Conservation (phyloP, 495 filamentous ascomycete genomes). For the Letharia columbiana region DNA sequence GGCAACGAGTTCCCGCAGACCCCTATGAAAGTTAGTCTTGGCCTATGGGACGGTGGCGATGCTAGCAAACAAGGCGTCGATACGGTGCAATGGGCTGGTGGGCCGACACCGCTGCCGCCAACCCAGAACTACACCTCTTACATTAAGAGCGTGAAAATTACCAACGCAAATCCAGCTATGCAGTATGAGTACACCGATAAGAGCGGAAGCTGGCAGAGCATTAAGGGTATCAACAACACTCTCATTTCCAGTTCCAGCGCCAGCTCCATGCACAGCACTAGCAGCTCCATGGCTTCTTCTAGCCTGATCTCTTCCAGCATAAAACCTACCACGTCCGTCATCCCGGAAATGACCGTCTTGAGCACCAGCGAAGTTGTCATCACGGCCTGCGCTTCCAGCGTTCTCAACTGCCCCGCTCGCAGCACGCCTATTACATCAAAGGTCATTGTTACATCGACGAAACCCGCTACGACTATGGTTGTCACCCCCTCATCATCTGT, state of each 20-base stretch:
- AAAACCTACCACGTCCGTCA: conserved; percentile 1
- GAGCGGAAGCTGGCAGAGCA: conserved; percentile 33
- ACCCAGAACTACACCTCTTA: conserved; percentile 67
- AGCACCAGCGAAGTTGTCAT: neutral
- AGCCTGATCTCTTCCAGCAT: neutral
- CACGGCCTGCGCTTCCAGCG: conserved; percentile 1
- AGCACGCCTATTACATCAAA: conserved; percentile 4
- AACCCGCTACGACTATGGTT: conserved; percentile 1
- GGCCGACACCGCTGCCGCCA: conserved; percentile 29
- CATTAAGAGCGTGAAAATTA: conserved; percentile 42
- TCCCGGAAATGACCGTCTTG: neutral
- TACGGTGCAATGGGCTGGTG: conserved; percentile 25
- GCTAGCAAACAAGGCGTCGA: conserved; percentile 39
- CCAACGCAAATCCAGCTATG: conserved; percentile 32
- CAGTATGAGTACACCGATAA: conserved; percentile 36
- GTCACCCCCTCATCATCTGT: neutral
- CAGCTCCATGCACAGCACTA: neutral
- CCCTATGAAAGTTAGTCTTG: conserved; percentile 74
- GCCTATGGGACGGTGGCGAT: conserved; percentile 78
- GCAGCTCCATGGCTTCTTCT: neutral
- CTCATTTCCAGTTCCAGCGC: neutral
- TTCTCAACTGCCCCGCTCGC: conserved; percentile 1
- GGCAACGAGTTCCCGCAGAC: conserved; percentile 81
- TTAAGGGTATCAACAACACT: conserved; percentile 26
- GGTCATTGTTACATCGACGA: neutral